Evolutionary conservation across 1,284 basidiomycete genomes (phyloP).

Genomic region (Apiotrichum veenhuisii): DNA sequence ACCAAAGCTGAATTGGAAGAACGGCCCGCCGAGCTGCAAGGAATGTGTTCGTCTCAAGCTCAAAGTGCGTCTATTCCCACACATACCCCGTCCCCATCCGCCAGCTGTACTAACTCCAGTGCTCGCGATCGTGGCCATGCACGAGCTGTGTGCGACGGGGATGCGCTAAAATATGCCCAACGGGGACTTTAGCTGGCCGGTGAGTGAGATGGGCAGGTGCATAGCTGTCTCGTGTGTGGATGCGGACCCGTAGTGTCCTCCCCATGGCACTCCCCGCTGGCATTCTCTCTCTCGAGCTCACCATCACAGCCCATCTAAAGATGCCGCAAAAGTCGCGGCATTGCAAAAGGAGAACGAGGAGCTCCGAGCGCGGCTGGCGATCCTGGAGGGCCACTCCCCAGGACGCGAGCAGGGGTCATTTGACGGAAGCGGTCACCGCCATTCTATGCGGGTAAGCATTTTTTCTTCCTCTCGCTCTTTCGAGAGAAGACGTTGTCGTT

Average conservation of each 20-base stretch:
- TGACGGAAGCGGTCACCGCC: not conserved
- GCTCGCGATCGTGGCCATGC: constrained; percentile 26
- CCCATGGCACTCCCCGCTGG: not conserved
- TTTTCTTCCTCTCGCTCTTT: not conserved
- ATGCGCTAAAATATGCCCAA: constrained; percentile 23
- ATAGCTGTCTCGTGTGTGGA: not conserved
- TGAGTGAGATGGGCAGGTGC: not conserved
- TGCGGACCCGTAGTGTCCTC: not conserved
- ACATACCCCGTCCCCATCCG: not conserved
- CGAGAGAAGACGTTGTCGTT: no score
- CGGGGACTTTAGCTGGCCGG: constrained; percentile 19
- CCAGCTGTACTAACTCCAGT: constrained; percentile 10
- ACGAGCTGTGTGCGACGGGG: constrained; percentile 22
- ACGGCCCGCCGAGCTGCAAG: constrained; percentile 20
- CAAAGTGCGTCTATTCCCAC: constrained; percentile 13
- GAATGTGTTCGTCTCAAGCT: constrained; percentile 26
- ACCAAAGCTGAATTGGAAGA: constrained; percentile 23
- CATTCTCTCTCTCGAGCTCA: not conserved
- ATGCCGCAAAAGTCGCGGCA: constrained; percentile 15
- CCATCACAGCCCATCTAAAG: constrained; percentile 12
- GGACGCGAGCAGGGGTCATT: not conserved
- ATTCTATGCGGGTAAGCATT: not conserved
- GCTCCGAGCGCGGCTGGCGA: constrained; percentile 6
- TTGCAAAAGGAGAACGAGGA: constrained; percentile 20
- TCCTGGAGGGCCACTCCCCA: not conserved